Evolutionary conservation across 202 grass and related monocot species (phyloP), one percentile per base, ranked within the genome.

Genomic region (Panicum virgatum): DNA sequence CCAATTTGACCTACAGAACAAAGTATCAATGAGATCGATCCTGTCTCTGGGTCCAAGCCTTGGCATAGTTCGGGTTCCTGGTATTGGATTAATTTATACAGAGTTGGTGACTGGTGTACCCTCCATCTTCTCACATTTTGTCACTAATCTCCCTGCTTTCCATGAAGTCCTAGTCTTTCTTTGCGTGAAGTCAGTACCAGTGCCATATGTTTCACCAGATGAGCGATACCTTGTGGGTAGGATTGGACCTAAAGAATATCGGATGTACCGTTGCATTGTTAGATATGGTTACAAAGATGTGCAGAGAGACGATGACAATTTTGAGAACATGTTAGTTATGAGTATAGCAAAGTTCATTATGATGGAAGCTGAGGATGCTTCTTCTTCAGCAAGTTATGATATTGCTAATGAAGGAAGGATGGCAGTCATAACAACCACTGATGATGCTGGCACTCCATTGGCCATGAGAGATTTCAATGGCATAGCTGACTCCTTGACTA

Each of bases 221-320:
- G 96, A 99, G 82, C 73, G 93, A 59, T 93, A 90, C 85, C 87
- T 99, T 64, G 90, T 99, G 7, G 96, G 96, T 23, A 84, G 96
- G 84, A 92, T 96, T 75, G 96, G 96, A 61, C 91, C 96, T 42
- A 83, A 63, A 79, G 77, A 78, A 15, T 99, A 94, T 88, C 83
- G 83, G 79, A 96, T 99, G 96, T 99, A 96, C 81, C 88, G 96
- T 48, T 99, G 96, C 85, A 96, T 96, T 70, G 83, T 90, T 34
- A 94, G 96, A 69, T 94, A 94, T 34, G 96, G 96, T 30, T 99
- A 99, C 89, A 99, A 99, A 64, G 96, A 99, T 72, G 89, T 96
- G 66, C 89, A 92, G 80, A 84, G 76, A 69, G 96, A 96, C 56
- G 92, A 94, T 47, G 92, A 98, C 11, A 92, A 99, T 83, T 99